A percentile compares a stretch with the other conserved stretches of the same genome.
Evolutionary conservation across 352 stramenopile genomes (phyloP).

Genomic region (Phytophthora quininea): DNA sequence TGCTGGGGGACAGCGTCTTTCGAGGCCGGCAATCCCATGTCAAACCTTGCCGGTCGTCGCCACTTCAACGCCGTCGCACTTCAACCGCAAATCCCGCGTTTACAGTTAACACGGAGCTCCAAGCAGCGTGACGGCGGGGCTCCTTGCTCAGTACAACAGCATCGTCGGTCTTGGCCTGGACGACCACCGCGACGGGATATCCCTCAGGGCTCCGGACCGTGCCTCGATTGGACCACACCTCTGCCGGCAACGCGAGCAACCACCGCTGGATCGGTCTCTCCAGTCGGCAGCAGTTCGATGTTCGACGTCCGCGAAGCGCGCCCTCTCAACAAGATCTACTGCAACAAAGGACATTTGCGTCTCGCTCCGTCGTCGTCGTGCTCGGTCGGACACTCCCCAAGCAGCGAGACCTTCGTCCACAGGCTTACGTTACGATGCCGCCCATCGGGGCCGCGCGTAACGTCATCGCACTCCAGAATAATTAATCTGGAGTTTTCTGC

Average conservation of each 20-base stretch:
- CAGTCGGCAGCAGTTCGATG: too few species aligned
- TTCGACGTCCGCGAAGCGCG: too few species aligned
- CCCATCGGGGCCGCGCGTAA: background rate
- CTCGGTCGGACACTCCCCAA: background rate
- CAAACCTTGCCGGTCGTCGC: background rate
- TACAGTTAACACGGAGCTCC: background rate
- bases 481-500: too few species aligned
- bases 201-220: too few species aligned
- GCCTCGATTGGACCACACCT: too few species aligned
- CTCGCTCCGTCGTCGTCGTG: background rate
- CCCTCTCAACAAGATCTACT: background rate
- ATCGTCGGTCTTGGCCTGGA: background rate
- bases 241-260: too few species aligned
- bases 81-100: background rate
- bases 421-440: slow-evolving; percentile 1
- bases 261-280: too few species aligned
- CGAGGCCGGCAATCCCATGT: background rate
- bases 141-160: background rate
- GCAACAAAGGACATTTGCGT: background rate
- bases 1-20: background rate
- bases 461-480: background rate
- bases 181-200: too few species aligned
- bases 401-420: background rate
- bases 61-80: background rate
- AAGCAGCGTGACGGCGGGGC: background rate